Evolutionary conservation across 371 early-diverging fungal species (phyloP).

Genomic region (Rhizopus stolonifer): DNA sequence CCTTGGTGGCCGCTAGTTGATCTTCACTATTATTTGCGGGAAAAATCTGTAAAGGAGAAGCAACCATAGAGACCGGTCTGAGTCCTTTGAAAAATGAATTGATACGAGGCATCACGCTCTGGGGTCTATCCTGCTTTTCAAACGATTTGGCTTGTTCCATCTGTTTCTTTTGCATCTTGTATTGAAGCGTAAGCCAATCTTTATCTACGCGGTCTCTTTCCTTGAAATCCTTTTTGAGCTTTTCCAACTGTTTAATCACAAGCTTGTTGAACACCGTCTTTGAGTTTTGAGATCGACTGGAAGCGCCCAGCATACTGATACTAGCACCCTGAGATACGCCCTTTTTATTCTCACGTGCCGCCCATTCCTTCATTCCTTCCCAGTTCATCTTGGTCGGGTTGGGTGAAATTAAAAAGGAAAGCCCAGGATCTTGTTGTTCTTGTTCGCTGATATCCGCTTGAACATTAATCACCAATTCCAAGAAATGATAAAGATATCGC

Average conservation of each 20-base stretch:
- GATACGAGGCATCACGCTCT: constrained; percentile 39
- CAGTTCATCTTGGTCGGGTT: constrained; percentile 23
- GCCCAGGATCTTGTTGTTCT: neutral
- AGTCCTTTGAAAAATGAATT: constrained; percentile 39
- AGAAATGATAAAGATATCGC: constrained; percentile 61
- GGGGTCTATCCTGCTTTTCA: constrained; percentile 53
- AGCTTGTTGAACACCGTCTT: constrained; percentile 54
- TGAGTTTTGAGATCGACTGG: constrained; percentile 11
- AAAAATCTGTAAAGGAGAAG: constrained; percentile 12
- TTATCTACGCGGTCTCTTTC: constrained; percentile 72
- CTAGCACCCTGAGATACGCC: constrained; percentile 23
- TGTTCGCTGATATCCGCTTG: constrained; percentile 31
- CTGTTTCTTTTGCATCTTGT: constrained; percentile 68
- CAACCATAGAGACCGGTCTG: constrained; percentile 17
- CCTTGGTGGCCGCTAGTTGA: constrained; percentile 37
- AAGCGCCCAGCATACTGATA: constrained; percentile 16
- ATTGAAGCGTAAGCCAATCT: constrained; percentile 67
- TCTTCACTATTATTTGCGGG: neutral
- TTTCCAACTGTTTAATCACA: constrained; percentile 68
- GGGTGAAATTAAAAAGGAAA: constrained; percentile 30
- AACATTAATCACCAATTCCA: constrained; percentile 52
- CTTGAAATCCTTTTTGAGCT: constrained; percentile 66
- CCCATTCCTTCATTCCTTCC: constrained; percentile 39
- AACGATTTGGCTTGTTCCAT: constrained; percentile 66
- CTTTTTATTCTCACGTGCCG: constrained; percentile 37